A percentile compares a stretch with the other conserved stretches of the same genome.
Evolutionary conservation across 2,329 filamentous ascomycete genomes (phyloP).

Genomic region (Akanthomyces uredinophilus): DNA sequence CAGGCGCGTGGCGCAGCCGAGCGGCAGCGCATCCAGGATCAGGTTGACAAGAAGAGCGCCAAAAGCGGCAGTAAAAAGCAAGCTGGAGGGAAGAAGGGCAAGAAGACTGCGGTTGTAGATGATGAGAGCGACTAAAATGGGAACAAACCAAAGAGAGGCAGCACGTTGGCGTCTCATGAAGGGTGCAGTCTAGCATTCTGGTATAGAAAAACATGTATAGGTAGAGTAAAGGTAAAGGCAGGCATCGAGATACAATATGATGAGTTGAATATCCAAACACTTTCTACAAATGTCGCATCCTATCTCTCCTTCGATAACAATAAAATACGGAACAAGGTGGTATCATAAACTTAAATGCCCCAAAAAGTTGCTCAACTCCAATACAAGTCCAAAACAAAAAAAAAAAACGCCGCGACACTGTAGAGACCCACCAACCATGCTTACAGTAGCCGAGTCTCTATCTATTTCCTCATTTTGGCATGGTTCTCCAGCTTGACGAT

Average conservation of each 20-base stretch:
- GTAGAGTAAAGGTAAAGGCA: not conserved
- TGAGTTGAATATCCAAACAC: not conserved
- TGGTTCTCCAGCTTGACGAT: conserved; percentile 59
- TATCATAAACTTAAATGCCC: conserved; percentile 5
- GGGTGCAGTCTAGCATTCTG: not conserved
- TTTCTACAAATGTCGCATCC: not conserved
- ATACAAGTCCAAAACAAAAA: not conserved
- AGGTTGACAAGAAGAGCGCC: conserved; percentile 69
- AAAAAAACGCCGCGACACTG: not conserved
- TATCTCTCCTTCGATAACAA: not conserved
- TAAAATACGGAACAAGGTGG: not conserved
- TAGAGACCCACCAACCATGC: not conserved
- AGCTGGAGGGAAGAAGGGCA: conserved; percentile 31
- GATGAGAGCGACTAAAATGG: conserved; percentile 29
- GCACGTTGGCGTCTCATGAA: not conserved
- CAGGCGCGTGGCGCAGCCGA: conserved; percentile 64
- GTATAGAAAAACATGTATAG: not conserved
- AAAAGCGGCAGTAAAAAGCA: conserved; percentile 28
- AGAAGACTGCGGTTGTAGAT: conserved; percentile 29
- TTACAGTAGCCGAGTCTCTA: not conserved
- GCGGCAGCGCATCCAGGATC: conserved; percentile 68
- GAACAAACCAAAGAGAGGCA: not conserved
- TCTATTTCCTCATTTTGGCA: conserved; percentile 32
- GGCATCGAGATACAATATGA: not conserved
- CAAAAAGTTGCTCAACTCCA: not conserved